These are phyloP conservation scores for Helianthus annuus DNA, from an alignment of 129 eudicot species.

Conservation along the genomic window HanXRQr2.0-SUNRISE NC_035433.2:2236829-2237328, in stretches of 20 bases:
- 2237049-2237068: neutral
- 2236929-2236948: too few relatives aligned
- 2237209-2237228: constrained; percentile 46
- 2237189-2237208: constrained; percentile 51
- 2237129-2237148: constrained; percentile 50
- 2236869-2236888: too few relatives aligned
- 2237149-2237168: constrained; percentile 58
- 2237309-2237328: too few relatives aligned
- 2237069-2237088: constrained; percentile 41
- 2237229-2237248: constrained; percentile 68
- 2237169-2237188: constrained; percentile 57
- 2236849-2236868: too few relatives aligned
- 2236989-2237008: too few relatives aligned
- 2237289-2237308: neutral
- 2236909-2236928: too few relatives aligned
- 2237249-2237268: constrained; percentile 69
- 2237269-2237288: constrained; percentile 57
- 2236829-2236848: too few relatives aligned
- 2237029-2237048: neutral
- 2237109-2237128: constrained; percentile 75
- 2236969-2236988: too few relatives aligned
- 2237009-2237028: too few relatives aligned
- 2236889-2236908: too few relatives aligned
- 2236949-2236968: too few relatives aligned
- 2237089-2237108: constrained; percentile 70